Evolutionary conservation across 768 basidiomycete species (phyloP), one percentile per base, ranked within the genome.

Genomic region (Antrodiella citrinella): DNA sequence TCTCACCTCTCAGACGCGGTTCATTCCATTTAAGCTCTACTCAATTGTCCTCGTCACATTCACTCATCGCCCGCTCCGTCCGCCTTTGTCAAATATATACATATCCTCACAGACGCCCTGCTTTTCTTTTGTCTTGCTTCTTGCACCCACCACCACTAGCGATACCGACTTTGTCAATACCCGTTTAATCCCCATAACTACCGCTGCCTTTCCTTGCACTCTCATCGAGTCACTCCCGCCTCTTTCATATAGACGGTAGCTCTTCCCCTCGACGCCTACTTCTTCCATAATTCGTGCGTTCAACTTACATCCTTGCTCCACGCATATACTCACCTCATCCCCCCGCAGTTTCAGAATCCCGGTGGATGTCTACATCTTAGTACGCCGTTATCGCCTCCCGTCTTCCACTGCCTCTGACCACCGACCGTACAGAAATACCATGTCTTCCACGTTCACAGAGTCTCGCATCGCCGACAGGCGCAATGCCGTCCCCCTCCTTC

Each of bases 401-500:
- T 35, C 30, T 35, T 15, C 15, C 15, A 7, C 7, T 35, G 30
- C 30, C 30, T 35, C 30, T 35, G 7, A 35, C 30, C 30, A 7
- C 30, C 15, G 7, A 7, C 7, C 30, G 15, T 35, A 15, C 30
- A 35, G 30, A 35, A 7, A 7, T 15, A 35, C 30, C 30, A 35
- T 35, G 30, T 22, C 47, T 19, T 23, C 44, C 53, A 30, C 55
- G 50, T 15, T 42, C 21, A 47, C 50, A 23, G 45, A 38, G 44
- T 52, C 51, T 13, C 47, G 43, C 25, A 23, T 54, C 35, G 48
- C 52, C 26, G 58, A 56, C 30, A 53, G 52, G 26, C 62, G 62
- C 48, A 46, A 57, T 26, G 53, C 56, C 26, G 61, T 65, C 26
- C 63, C 64, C 2, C 52, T 62, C 25, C 60, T 67, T 3, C 58